Conservation (phyloP, 129 eudicot species). For the Logfia minima region DNA sequence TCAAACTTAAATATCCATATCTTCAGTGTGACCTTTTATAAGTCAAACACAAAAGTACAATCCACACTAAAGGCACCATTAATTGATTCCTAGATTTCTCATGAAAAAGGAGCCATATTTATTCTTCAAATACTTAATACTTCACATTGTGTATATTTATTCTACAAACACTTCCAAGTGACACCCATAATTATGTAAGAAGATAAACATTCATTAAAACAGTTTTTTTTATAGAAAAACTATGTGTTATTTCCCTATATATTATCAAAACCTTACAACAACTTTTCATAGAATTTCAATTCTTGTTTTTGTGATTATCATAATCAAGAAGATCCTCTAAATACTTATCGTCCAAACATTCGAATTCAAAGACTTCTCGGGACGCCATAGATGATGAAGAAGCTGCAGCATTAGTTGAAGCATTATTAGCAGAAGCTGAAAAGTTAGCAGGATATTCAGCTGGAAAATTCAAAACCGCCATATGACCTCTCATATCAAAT, state of each 20-base stretch:
- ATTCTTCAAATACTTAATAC: not conserved
- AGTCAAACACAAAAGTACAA: conserved; percentile 10
- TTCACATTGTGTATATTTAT: not conserved
- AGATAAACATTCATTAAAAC: conserved; percentile 28
- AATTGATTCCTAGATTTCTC: not conserved
- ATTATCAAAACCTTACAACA: conserved; percentile 20
- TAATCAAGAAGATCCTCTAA: conserved; percentile 57
- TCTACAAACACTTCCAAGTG: not conserved
- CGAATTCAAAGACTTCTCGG: conserved; percentile 51
- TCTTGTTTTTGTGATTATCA: conserved; percentile 32
- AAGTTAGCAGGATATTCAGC: conserved; percentile 42
- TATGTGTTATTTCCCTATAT: conserved; percentile 9
- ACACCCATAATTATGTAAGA: conserved; percentile 13
- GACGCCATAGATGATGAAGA: conserved; percentile 1
- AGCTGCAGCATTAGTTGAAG: not conserved
- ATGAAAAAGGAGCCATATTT: conserved; percentile 4
- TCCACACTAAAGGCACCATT: not conserved
- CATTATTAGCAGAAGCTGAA: conserved; percentile 29
- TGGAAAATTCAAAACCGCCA: conserved; percentile 54
- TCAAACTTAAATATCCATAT: not conserved
- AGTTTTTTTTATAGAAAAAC: not conserved
- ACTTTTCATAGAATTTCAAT: conserved; percentile 14
- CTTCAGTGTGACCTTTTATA: conserved; percentile 1
- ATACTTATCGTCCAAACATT: conserved; percentile 48
- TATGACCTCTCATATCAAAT: conserved; percentile 40